Base-by-base conservation (phyloP, 208 protist genomes). In the Entamoeba dispar region DNA sequence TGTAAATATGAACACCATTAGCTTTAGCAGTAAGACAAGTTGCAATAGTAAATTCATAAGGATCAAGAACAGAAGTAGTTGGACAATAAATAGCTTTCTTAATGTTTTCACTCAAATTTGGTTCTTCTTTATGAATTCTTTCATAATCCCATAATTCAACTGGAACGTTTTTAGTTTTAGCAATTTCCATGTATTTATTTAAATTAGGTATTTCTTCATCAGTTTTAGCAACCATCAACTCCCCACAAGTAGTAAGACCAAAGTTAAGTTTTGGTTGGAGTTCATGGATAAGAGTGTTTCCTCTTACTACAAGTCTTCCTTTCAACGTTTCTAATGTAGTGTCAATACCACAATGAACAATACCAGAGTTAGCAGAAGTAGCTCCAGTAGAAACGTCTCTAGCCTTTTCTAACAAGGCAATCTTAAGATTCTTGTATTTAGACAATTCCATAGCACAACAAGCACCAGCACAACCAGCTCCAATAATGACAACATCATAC, bases 291-390 rank as follows among this genome's bases (percentile, higher is more conserved):
- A 61, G 19, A 49, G 22, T 50, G 6, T 92, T 92, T 19, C 93
- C 93, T 38, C 38, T 34, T 8, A 92, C 69, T 51, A 92, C 93
- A 14, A 94, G 90, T 49, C 31, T 86, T 51, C 34, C 91, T 38
- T 94, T 94, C 17, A 94, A 49, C 0, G 92, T 93, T 49, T 91
- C 50, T 5, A 51, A 15, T 17, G 50, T 43, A 12, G 93, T 94
- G 15, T 94, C 34, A 22, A 69, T 31, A 77, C 86, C 77, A 94
- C 47, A 86, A 38, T 94, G 93, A n/a, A 92, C 49, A 77, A 94
- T 94, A 73, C 93, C 93, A 92, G 73, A 92, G 15, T 92, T 94
- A 22, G 93, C 93, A 91, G 43, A 14, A 38, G 90, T 94, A 31
- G 93, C 91, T 22, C 86, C 93, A 47, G 92, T 69, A 31, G 52